Percentiles rank a stretch among this genome's conserved stretches.
phyloP scores from a whole-genome alignment of 768 basidiomycete genomes.

The Phlebiopsis gigantea region DNA sequence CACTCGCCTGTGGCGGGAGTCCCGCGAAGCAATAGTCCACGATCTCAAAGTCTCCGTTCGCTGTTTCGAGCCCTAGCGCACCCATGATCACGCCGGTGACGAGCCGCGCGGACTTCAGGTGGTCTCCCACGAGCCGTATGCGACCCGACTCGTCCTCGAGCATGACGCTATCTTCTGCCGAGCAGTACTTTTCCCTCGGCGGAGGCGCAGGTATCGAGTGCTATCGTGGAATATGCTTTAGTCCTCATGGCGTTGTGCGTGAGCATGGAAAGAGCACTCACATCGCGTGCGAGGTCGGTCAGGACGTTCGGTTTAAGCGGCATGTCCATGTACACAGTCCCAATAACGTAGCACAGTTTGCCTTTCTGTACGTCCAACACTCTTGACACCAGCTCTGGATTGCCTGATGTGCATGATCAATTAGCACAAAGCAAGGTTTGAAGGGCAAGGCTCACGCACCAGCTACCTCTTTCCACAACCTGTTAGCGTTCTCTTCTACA shows the following conservation, averaged over 20 bases:
- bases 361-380: conserved; percentile 86
- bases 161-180: conserved; percentile 74
- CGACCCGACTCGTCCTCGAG: conserved; percentile 96
- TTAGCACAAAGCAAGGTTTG: background rate
- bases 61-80: conserved; percentile 86
- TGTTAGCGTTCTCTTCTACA: conserved; percentile 44
- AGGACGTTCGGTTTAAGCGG: conserved; percentile 97
- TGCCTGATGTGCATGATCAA: conserved; percentile 35
- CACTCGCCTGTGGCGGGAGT: conserved; percentile 58
- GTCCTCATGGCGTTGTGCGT: too few relatives aligned
- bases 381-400: conserved; percentile 66
- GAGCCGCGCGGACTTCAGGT: conserved; percentile 51
- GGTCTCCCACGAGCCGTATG: conserved; percentile 78
- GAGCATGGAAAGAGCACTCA: conserved; percentile 38
- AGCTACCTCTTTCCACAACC: conserved; percentile 44
- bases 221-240: conserved; percentile 33
- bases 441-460: conserved; percentile 24
- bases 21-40: conserved; percentile 84
- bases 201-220: conserved; percentile 87
- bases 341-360: conserved; percentile 83
- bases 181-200: conserved; percentile 67
- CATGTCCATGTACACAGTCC: conserved; percentile 99
- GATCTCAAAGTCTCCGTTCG: conserved; percentile 89
- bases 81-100: conserved; percentile 93
- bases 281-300: conserved; percentile 90